Evolutionary conservation across 495 filamentous ascomycete genomes (phyloP).

Genomic region (Aspergillus egyptiacus): DNA sequence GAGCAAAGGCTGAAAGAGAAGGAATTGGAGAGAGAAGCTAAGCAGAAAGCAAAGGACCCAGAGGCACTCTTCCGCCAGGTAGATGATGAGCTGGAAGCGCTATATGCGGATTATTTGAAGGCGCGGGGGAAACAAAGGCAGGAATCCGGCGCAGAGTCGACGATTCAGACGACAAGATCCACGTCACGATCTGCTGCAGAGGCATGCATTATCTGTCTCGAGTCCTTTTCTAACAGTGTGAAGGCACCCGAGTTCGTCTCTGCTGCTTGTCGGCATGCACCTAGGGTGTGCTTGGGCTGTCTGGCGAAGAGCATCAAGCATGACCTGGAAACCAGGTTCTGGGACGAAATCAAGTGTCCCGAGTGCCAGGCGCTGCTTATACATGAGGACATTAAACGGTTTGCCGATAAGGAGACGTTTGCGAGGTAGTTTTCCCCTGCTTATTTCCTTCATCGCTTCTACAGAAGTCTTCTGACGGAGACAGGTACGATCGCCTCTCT

Average conservation of each 20-base stretch:
- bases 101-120: slow-evolving; percentile 3
- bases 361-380: slow-evolving; percentile 7
- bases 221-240: slow-evolving; percentile 3
- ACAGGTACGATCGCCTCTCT: slow-evolving; percentile 9
- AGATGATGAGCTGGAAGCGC: slow-evolving; percentile 2
- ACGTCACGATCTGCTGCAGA: background rate
- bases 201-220: slow-evolving; percentile 12
- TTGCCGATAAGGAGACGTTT: slow-evolving; percentile 10
- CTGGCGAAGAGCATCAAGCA: slow-evolving; percentile 12
- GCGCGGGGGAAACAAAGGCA: background rate
- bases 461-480: background rate
- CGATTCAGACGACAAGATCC: background rate
- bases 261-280: slow-evolving; percentile 5
- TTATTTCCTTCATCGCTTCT: background rate
- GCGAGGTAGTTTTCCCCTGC: background rate
- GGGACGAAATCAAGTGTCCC: slow-evolving; percentile 15
- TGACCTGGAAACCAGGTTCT: slow-evolving; percentile 10
- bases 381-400: slow-evolving; percentile 8
- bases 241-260: slow-evolving; percentile 1
- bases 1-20: background rate
- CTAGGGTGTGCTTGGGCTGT: slow-evolving; percentile 6
- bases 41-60: background rate
- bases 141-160: background rate
- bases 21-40: background rate
- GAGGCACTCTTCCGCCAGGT: slow-evolving; percentile 1